These are phyloP conservation scores for Dipodascopsis uninucleata DNA, from an alignment of 805 yeast species.

Conservation along the genomic window DNA sequence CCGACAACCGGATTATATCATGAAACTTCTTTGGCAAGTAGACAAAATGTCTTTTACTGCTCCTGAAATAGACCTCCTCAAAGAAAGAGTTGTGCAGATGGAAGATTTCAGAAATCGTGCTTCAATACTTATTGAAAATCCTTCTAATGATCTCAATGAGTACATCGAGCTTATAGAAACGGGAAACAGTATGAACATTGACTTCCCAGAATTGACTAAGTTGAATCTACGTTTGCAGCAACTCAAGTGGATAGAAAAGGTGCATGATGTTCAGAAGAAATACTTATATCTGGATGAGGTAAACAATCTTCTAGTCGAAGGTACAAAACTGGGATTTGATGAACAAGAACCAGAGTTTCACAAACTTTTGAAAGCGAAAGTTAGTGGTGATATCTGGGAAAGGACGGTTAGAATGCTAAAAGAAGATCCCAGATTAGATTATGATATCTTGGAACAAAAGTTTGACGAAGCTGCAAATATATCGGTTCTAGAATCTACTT, in stretches of 20 bases:
- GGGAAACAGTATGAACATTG: constrained; percentile 60
- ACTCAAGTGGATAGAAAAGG: constrained; percentile 41
- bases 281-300: constrained; percentile 30
- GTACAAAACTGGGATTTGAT: constrained; percentile 30
- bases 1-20: constrained; percentile 37
- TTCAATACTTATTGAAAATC: constrained; percentile 38
- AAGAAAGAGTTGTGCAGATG: constrained; percentile 52
- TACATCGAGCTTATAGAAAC: constrained; percentile 51
- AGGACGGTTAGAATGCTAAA: constrained; percentile 25
- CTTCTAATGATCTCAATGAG: constrained; percentile 42
- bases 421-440: constrained; percentile 6
- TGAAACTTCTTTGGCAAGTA: constrained; percentile 44
- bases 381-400: constrained; percentile 32
- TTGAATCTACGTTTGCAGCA: constrained; percentile 42
- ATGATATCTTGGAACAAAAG: constrained; percentile 15
- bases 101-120: constrained; percentile 50
- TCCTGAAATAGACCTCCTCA: constrained; percentile 58
- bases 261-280: constrained; percentile 26
- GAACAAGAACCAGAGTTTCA: constrained; percentile 28
- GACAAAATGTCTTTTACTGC: constrained; percentile 50
- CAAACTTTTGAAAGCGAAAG: constrained; percentile 14
- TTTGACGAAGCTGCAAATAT: constrained; percentile 29
- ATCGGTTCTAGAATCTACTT: constrained; percentile 24
- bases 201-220: constrained; percentile 46
- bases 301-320: constrained; percentile 31